phyloP scores from a whole-genome alignment of 1,284 basidiomycete genomes.

The Pseudozyma tsukubaensis region DNA sequence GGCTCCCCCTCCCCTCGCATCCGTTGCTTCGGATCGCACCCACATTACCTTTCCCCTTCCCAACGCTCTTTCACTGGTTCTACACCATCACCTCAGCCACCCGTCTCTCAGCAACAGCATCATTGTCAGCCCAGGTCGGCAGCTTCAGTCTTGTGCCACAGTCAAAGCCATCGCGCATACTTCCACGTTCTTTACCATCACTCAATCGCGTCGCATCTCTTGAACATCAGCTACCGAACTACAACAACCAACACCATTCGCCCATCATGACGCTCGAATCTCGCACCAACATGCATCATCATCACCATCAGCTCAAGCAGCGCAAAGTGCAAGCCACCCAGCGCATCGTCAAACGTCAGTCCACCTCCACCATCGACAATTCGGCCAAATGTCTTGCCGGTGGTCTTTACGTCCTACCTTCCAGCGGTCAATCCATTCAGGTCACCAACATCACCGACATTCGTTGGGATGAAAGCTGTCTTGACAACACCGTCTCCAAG shows the following conservation, averaged over 20 bases:
- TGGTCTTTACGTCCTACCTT: conserved; percentile 56
- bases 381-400: conserved; percentile 52
- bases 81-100: background rate
- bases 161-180: background rate
- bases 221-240: background rate
- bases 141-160: background rate
- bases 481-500: conserved; percentile 43
- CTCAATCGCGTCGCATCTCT: conserved; percentile 6
- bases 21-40: conserved; percentile 3
- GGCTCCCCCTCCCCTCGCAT: conserved; percentile 14
- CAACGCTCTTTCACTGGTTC: background rate
- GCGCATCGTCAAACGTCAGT: conserved; percentile 43
- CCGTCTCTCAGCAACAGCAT: conserved; percentile 4
- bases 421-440: conserved; percentile 33
- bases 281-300: conserved; percentile 39
- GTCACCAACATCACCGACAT: conserved; percentile 53
- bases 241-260: background rate
- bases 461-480: conserved; percentile 57
- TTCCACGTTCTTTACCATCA: conserved; percentile 25
- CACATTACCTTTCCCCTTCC: background rate
- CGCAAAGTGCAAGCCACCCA: conserved; percentile 29
- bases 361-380: conserved; percentile 46
- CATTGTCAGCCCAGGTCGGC: conserved; percentile 34
- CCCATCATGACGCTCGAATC: conserved; percentile 49
- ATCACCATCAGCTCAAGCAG: conserved; percentile 40